These are phyloP conservation scores for Senecio squalidus DNA, from an alignment of 140 eudicot genomes.

Conservation along the genomic window DNA sequence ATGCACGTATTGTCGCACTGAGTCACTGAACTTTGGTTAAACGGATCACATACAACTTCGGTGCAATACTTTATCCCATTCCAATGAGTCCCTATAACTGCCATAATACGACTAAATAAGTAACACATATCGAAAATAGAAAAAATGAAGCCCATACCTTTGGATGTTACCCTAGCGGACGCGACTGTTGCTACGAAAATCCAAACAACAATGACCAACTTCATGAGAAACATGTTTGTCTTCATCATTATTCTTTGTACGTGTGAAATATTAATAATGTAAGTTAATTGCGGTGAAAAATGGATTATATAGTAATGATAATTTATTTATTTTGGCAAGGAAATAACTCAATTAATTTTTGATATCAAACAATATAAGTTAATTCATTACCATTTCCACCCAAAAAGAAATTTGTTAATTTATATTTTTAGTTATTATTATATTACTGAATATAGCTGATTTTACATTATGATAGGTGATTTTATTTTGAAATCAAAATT, in stretches of 20 bases:
- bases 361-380: no score
- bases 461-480: no score
- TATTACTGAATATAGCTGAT: no score
- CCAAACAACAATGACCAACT: background rate
- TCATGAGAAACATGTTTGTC: conserved; percentile 7
- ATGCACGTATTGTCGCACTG: conserved; percentile 2
- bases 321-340: no score
- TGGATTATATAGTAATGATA: no score
- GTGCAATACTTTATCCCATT: conserved; percentile 7
- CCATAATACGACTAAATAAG: background rate
- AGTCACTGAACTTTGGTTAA: background rate
- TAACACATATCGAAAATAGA: background rate
- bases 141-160: background rate
- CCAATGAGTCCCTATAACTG: background rate
- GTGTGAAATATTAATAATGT: no score
- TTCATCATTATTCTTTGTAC: background rate
- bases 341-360: no score
- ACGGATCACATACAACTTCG: background rate
- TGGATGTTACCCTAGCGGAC: background rate
- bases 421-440: no score
- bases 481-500: no score
- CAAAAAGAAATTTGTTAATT: no score
- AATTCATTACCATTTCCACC: no score
- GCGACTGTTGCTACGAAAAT: background rate
- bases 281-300: no score